Conservation (phyloP, 2,329 filamentous ascomycete genomes). For the Calonectria honghensis region DNA sequence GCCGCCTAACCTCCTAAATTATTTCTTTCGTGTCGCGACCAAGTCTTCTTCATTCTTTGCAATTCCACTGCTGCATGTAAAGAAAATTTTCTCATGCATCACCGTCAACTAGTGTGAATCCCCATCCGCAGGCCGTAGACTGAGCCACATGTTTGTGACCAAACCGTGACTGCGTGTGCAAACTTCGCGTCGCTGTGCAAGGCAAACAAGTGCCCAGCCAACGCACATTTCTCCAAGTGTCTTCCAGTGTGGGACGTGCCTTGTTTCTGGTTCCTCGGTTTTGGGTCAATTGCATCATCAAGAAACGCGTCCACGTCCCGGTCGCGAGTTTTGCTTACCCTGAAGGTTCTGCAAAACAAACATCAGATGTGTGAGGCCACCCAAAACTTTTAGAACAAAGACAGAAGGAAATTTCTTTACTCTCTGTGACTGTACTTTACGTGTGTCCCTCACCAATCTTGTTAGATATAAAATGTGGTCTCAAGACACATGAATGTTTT, state of each 20-base stretch:
- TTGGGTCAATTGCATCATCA: neutral
- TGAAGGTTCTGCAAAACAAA: slow-evolving; percentile 3
- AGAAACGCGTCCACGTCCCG: neutral
- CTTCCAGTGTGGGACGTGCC: neutral
- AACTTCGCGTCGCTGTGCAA: neutral
- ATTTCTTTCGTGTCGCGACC: slow-evolving; percentile 8
- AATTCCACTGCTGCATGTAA: neutral
- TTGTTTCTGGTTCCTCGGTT: neutral
- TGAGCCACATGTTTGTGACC: neutral
- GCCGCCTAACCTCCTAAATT: slow-evolving; percentile 13
- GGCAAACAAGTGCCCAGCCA: neutral
- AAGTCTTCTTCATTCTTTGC: neutral
- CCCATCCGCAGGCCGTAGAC: neutral
- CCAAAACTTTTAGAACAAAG: neutral
- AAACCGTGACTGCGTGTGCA: neutral
- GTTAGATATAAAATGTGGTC: neutral
- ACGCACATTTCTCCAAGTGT: no score
- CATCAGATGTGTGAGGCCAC: neutral
- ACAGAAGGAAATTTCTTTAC: no score
- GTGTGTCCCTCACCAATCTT: neutral
- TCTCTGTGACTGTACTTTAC: neutral
- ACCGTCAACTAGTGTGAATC: neutral
- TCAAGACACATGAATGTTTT: neutral
- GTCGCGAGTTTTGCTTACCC: slow-evolving; percentile 18
- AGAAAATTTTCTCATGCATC: neutral